These are phyloP conservation scores for Xanthoparmelia taractica DNA, from an alignment of 495 filamentous ascomycete species.

Conservation along the genomic window DNA sequence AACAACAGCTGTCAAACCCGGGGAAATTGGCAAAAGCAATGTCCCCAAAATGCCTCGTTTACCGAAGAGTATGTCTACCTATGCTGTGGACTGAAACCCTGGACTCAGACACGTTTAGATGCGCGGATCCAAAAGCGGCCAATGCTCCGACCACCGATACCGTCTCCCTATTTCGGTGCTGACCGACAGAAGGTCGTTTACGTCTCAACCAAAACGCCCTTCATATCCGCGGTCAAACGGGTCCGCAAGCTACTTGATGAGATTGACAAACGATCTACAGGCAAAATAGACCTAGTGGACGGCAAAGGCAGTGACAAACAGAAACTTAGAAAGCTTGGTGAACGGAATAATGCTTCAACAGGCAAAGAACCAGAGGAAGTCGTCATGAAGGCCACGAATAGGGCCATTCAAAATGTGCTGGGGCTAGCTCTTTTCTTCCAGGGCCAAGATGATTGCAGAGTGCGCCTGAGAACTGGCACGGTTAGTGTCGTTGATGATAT, in stretches of 20 bases:
- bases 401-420: slow-evolving; percentile 66
- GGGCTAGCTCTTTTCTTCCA: slow-evolving; percentile 57
- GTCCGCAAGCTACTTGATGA: slow-evolving; percentile 62
- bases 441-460: slow-evolving; percentile 47
- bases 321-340: slow-evolving; percentile 21
- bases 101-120: slow-evolving; percentile 26
- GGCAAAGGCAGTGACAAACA: slow-evolving; percentile 28
- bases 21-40: slow-evolving; percentile 12
- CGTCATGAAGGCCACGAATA: slow-evolving; percentile 67
- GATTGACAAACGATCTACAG: slow-evolving; percentile 52
- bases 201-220: slow-evolving; percentile 63
- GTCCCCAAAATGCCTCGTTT: slow-evolving; percentile 40
- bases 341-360: slow-evolving; percentile 1
- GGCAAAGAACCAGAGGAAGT: slow-evolving; percentile 48
- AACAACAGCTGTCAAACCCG: neutral
- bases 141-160: slow-evolving; percentile 59
- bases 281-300: slow-evolving; percentile 34
- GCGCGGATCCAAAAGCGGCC: slow-evolving; percentile 56
- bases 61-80: slow-evolving; percentile 36
- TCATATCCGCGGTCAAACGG: slow-evolving; percentile 77
- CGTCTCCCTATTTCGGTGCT: slow-evolving; percentile 47
- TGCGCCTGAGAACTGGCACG: slow-evolving; percentile 55
- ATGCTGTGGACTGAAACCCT: slow-evolving; percentile 23
- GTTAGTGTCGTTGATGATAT: slow-evolving; percentile 68
- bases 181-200: slow-evolving; percentile 62